Base-by-base conservation (phyloP, 2,329 filamentous ascomycete genomes). In the Fusarium decemcellulare region DNA sequence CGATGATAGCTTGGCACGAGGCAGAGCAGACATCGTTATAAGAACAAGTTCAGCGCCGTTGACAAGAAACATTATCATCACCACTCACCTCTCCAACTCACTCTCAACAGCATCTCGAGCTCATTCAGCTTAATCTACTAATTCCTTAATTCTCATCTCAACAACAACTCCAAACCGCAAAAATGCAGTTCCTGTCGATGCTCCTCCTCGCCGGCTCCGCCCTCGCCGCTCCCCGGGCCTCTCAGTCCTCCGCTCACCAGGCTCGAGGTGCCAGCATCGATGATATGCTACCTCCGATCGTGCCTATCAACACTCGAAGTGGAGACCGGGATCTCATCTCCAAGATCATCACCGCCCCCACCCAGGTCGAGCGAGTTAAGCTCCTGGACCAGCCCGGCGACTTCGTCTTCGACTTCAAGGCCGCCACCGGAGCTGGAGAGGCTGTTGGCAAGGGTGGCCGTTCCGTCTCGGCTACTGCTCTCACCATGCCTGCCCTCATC, bases 401-500 rank as follows among this genome's bases (percentile, higher is more conserved):
- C 66, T 83, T 80, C 68, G 72, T 82, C 67, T 84, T 83, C 71
- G 77, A 83, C 76, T 84, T 84, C 74, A 78, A 76, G 57, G 71
- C 54, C 12, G 56, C 64, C 9, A 59, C 72, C 2, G 39, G 51
- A 8, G 42, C 55, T 9, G 62, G 69, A 9, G 65, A 70, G 44
- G 42, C 72, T 11, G 48, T 51, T 18, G 77, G 77, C 18, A 76
- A 75, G 23, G 84, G 83, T 11, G 84, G 84, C 23, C 56, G 71
- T 32, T 72, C 76, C 39, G 62, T 82, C 34, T 76, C 80, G 8
- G 82, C 85, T 39, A 82, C 83, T 52, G 76, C 84, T 55, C 80
- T 81, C 67, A 84, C 82, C 29, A 85, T 86, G 76, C 85, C 85
- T 0, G 83, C 84, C n/a, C 80, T 87, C 16, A 81, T 85, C 58